Evolutionary conservation across 163 green algal species (phyloP).

Genomic region (Prototheca cutis): DNA sequence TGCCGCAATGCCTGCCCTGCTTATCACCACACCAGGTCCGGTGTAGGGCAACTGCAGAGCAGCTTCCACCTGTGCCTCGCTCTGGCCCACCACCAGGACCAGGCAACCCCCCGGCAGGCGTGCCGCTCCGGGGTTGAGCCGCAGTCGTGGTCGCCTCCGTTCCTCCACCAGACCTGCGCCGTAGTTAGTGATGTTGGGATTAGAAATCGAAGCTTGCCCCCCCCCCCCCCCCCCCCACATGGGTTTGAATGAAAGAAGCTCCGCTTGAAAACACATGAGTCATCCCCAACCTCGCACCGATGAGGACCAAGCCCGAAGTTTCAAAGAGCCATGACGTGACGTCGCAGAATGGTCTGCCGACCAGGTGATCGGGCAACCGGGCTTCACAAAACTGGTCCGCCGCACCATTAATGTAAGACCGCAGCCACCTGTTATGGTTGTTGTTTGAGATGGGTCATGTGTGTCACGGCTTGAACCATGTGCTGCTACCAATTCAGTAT

Average conservation of each 20-base stretch:
- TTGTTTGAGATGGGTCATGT: background rate
- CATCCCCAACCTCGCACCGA: slow-evolving; percentile 22
- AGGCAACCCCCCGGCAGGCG: slow-evolving; percentile 16
- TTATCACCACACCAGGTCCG: too few relatives aligned
- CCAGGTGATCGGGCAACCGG: slow-evolving; percentile 20
- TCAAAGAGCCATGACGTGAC: slow-evolving; percentile 42
- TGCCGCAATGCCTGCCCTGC: too few relatives aligned
- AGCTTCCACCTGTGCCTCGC: slow-evolving; percentile 3
- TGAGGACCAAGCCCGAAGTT: slow-evolving; percentile 35
- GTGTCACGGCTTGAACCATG: too few relatives aligned
- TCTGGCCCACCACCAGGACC: slow-evolving; percentile 33
- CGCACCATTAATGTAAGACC: slow-evolving; percentile 56
- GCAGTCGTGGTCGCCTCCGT: slow-evolving; percentile 11
- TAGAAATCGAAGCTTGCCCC: too few relatives aligned
- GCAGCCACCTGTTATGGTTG: slow-evolving; percentile 38
- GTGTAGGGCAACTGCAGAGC: slow-evolving; percentile 10
- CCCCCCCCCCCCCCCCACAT: too few relatives aligned
- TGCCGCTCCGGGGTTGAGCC: slow-evolving; percentile 30
- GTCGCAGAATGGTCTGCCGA: slow-evolving; percentile 34
- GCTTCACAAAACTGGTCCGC: slow-evolving; percentile 34
- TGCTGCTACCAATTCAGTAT: too few relatives aligned
- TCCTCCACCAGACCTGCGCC: slow-evolving; percentile 13
- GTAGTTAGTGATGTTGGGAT: too few relatives aligned
- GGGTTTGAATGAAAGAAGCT: too few relatives aligned
- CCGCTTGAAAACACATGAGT: too few relatives aligned